Evolutionary conservation across 2,329 filamentous ascomycete species (phyloP).

Genomic region (Volutella citrinella): DNA sequence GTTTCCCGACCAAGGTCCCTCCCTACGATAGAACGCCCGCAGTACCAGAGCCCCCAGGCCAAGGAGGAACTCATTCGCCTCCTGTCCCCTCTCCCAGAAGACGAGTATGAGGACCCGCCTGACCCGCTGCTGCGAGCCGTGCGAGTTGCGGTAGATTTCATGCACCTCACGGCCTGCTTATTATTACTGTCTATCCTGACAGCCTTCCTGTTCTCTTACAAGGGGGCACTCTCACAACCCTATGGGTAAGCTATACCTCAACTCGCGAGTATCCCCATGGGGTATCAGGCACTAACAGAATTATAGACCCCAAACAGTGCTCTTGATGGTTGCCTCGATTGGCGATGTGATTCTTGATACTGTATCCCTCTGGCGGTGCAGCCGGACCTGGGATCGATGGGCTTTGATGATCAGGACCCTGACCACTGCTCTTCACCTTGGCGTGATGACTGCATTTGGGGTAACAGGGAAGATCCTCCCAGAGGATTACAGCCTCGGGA

Average conservation of each 20-base stretch:
- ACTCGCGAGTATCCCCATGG: too few relatives aligned
- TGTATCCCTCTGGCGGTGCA: too few relatives aligned
- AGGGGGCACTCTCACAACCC: constrained; percentile 15
- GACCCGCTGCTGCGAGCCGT: constrained; percentile 24
- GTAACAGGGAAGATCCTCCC: too few relatives aligned
- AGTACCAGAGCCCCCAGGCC: constrained; percentile 4
- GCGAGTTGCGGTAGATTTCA: constrained; percentile 27
- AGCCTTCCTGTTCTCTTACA: constrained; percentile 29
- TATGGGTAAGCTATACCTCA: constrained; percentile 19
- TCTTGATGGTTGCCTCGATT: too few relatives aligned
- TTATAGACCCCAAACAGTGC: too few relatives aligned
- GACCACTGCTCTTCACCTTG: too few relatives aligned
- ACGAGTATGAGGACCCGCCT: constrained; percentile 18
- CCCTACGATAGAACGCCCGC: constrained; percentile 19
- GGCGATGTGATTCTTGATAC: too few relatives aligned
- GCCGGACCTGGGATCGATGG: too few relatives aligned
- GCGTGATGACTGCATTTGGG: too few relatives aligned
- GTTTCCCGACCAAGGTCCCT: constrained; percentile 20
- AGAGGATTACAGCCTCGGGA: too few relatives aligned
- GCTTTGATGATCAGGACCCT: too few relatives aligned
- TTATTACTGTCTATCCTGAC: constrained; percentile 30
- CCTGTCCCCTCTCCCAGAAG: constrained; percentile 22
- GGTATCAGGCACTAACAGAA: too few relatives aligned
- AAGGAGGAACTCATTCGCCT: constrained; percentile 22
- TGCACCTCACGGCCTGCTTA: constrained; percentile 29